Conservation (phyloP, 1,139 yeast species). For the Zygoascus sp. region DNA sequence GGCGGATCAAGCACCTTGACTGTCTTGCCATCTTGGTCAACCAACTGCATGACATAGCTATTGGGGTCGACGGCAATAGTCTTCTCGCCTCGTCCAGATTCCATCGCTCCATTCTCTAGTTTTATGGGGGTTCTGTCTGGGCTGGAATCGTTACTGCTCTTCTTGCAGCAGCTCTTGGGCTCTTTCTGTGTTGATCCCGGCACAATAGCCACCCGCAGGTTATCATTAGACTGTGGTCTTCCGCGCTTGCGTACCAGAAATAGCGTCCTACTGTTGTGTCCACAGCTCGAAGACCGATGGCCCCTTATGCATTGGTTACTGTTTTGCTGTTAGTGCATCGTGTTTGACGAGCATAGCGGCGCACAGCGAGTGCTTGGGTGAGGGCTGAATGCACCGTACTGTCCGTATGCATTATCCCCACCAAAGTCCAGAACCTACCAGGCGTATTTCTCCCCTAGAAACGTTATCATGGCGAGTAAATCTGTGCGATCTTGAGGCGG, state of each 20-base stretch:
- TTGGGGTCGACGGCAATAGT: slow-evolving; percentile 25
- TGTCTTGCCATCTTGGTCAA: slow-evolving; percentile 26
- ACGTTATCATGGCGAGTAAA: slow-evolving; percentile 71
- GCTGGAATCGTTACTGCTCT: slow-evolving; percentile 5
- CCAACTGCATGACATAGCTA: slow-evolving; percentile 24
- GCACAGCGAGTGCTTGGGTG: no score
- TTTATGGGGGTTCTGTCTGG: no score
- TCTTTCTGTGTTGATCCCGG: slow-evolving; percentile 19
- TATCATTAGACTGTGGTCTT: slow-evolving; percentile 47
- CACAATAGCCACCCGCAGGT: slow-evolving; percentile 28
- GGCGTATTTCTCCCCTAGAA: slow-evolving; percentile 82
- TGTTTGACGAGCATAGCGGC: no score
- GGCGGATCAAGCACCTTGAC: slow-evolving; percentile 22
- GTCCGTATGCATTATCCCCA: background rate
- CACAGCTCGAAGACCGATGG: slow-evolving; percentile 83
- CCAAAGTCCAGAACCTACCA: slow-evolving; percentile 41
- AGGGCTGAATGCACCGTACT: no score
- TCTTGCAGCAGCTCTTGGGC: slow-evolving; percentile 8
- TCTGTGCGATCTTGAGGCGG: background rate
- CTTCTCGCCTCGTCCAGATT: background rate
- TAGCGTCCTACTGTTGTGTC: slow-evolving; percentile 72
- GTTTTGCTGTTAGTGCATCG: no score
- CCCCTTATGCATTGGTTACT: slow-evolving; percentile 70
- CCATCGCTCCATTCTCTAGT: background rate
- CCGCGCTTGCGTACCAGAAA: slow-evolving; percentile 88